Evolutionary conservation across 768 basidiomycete genomes (phyloP).

Genomic region (Leccinum aurantiacum): DNA sequence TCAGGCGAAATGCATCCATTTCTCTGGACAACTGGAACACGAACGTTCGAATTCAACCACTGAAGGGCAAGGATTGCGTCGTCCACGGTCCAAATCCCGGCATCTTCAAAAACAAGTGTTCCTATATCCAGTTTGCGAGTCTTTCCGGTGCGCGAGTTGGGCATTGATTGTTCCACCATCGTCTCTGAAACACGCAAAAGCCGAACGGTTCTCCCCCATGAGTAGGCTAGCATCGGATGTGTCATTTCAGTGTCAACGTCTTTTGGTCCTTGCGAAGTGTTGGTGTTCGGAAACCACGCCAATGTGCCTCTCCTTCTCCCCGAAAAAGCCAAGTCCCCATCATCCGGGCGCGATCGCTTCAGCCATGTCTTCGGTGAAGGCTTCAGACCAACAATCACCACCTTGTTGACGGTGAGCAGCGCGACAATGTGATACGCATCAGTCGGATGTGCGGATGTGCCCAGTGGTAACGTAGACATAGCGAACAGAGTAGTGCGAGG

Average conservation of each 20-base stretch:
- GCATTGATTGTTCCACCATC: slow-evolving; percentile 47
- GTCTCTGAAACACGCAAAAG: slow-evolving; percentile 68
- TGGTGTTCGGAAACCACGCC: slow-evolving; percentile 80
- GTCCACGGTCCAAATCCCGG: slow-evolving; percentile 57
- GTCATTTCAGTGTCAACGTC: slow-evolving; percentile 28
- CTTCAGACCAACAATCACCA: slow-evolving; percentile 91
- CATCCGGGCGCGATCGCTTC: slow-evolving; percentile 59
- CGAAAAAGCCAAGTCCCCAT: slow-evolving; percentile 40
- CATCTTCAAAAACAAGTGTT: slow-evolving; percentile 60
- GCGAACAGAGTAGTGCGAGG: slow-evolving; percentile 69
- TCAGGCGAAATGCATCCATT: not conserved
- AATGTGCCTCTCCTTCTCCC: slow-evolving; percentile 62
- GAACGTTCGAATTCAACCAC: slow-evolving; percentile 87
- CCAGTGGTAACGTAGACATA: slow-evolving; percentile 81
- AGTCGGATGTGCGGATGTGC: slow-evolving; percentile 67
- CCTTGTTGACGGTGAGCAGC: slow-evolving; percentile 83
- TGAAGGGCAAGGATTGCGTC: slow-evolving; percentile 71
- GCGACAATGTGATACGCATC: slow-evolving; percentile 82
- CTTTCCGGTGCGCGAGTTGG: slow-evolving; percentile 61
- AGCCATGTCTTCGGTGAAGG: slow-evolving; percentile 94
- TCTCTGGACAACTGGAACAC: slow-evolving; percentile 39
- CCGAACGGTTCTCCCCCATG: slow-evolving; percentile 74
- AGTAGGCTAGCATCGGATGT: slow-evolving; percentile 73
- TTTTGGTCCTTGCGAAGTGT: slow-evolving; percentile 23
- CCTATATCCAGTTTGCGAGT: slow-evolving; percentile 59